Base-by-base conservation (phyloP, 2,329 filamentous ascomycete genomes). In the Thelonectria discophora region DNA sequence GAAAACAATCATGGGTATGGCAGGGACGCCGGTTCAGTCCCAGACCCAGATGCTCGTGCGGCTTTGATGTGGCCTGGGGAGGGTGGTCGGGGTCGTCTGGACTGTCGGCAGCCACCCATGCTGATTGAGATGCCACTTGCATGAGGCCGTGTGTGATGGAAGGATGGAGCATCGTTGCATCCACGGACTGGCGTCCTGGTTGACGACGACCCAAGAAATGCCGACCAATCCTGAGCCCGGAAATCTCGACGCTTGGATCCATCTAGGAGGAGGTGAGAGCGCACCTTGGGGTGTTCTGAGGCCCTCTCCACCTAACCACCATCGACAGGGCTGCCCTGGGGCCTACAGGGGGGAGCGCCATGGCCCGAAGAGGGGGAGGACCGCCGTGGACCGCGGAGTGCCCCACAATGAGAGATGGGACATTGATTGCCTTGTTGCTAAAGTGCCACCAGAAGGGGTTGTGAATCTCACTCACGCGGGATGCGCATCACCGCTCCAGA, bases 161-260 rank as follows among this genome's bases (percentile, higher is more conserved):
- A 70, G 66, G 74, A 73, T 69, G 68, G 67, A 72, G 72, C 73
- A 75, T 65, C 59, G 62, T 69, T 69, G 42, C 49, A 55, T 37
- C 39, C 63, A 72, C 68, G 70, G 68, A 51, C 40, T 57, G 72
- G 72, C 52, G 72, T 72, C 50, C 27, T 43, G 42, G 50, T 70
- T 74, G 58, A 56, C 49, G 30, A 18, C 18, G 40, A 43, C 27
- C 11, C 13, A 17, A 18, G 30, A 48, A 18, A 49, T 18, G 3
- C 17, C 55, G 56, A 47, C 69, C 69, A 69, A 62, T 72, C 58
- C 48, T 37, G 48, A 40, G 39, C 52, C 51, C 51, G 40, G 8
- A 55, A 51, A 20, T 46, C 40, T 52, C 47, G 51, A 42, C 37
- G 43, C 18, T 24, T 24, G 30, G 49, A 9, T 27, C 52, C 57